Evolutionary conservation across 2,329 filamentous ascomycete genomes (phyloP).

Genomic region (Xylariales sp.): DNA sequence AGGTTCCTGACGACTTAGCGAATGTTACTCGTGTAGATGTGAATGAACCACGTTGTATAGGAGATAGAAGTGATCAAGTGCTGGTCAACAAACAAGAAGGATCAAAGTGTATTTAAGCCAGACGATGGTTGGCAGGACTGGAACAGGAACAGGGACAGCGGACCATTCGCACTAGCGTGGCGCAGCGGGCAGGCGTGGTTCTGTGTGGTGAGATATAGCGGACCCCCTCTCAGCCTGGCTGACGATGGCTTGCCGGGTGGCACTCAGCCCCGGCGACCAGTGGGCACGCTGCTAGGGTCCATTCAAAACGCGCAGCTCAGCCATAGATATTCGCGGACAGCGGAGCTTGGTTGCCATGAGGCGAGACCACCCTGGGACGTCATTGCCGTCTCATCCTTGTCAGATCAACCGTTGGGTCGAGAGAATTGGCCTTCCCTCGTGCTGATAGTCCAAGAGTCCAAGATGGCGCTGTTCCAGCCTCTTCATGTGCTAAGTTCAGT

Average conservation of each 20-base stretch:
- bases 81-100: too few species aligned
- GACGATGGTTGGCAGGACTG: too few species aligned
- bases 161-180: too few species aligned
- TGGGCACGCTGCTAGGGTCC: slow-evolving; percentile 4
- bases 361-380: not conserved
- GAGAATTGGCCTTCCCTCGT: too few species aligned
- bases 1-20: not conserved
- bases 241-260: slow-evolving; percentile 6
- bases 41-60: not conserved
- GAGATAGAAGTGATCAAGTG: not conserved
- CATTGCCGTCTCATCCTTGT: too few species aligned
- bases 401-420: too few species aligned
- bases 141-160: not conserved
- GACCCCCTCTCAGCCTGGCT: slow-evolving; percentile 2
- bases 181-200: not conserved
- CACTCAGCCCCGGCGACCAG: slow-evolving; percentile 6
- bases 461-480: too few species aligned
- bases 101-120: too few species aligned
- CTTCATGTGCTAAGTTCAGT: too few species aligned
- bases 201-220: not conserved
- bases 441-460: too few species aligned
- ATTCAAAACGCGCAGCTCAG: slow-evolving; percentile 5
- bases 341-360: not conserved
- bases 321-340: not conserved
- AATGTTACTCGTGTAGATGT: not conserved